phyloP scores from a whole-genome alignment of 768 basidiomycete genomes.

The Tylopilus balloui region DNA sequence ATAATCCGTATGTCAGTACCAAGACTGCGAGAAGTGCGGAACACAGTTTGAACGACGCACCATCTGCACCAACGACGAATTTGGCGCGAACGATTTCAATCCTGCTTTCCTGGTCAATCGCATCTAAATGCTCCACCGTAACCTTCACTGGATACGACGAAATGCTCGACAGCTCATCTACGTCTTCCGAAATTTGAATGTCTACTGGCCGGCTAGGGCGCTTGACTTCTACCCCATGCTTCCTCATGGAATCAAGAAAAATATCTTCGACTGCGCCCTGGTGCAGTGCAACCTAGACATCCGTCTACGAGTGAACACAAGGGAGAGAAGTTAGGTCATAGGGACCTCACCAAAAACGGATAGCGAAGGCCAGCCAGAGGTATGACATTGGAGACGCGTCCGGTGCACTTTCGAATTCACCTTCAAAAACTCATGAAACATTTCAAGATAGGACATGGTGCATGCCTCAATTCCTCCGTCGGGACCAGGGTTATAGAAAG shows the following conservation, averaged over 20 bases:
- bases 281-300: constrained; percentile 32
- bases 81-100: constrained; percentile 30
- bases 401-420: constrained; percentile 47
- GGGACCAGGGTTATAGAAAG: background rate
- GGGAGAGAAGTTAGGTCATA: background rate
- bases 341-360: constrained; percentile 55
- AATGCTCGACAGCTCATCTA: constrained; percentile 4
- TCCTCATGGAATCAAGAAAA: constrained; percentile 38
- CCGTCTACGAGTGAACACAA: background rate
- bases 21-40: background rate
- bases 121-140: constrained; percentile 8
- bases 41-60: no score
- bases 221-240: constrained; percentile 32
- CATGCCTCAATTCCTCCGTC: background rate
- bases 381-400: constrained; percentile 56
- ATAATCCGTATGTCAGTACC: background rate
- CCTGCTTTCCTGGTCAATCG: constrained; percentile 24
- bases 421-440: background rate
- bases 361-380: constrained; percentile 60
- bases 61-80: background rate
- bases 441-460: background rate
- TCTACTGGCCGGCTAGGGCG: constrained; percentile 31
- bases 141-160: constrained; percentile 15
- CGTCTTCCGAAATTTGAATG: constrained; percentile 34
- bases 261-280: constrained; percentile 39